These are phyloP conservation scores for Mucor saturninus DNA, from an alignment of 371 early-diverging fungal genomes.

Conservation along the genomic window DNA sequence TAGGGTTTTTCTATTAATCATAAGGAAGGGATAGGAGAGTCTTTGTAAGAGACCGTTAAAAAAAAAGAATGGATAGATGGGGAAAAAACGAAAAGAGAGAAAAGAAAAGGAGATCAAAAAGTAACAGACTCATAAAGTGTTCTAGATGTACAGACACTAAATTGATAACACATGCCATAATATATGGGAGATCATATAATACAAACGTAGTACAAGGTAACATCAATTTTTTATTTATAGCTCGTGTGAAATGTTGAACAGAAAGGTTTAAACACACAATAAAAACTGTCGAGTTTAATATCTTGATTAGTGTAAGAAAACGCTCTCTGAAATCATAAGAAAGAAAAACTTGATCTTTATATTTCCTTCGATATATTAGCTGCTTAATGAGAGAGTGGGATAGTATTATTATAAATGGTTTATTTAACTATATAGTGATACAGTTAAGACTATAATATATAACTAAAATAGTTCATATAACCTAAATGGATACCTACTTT, in stretches of 20 bases:
- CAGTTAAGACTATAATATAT: too few relatives aligned
- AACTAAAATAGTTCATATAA: too few relatives aligned
- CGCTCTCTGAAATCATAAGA: too few relatives aligned
- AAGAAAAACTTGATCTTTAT: too few relatives aligned
- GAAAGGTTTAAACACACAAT: too few relatives aligned
- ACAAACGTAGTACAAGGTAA: constrained; percentile 15
- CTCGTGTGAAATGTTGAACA: neutral
- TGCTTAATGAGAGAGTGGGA: too few relatives aligned
- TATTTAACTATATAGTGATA: too few relatives aligned
- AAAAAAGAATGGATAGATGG: constrained; percentile 1
- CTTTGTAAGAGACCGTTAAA: neutral
- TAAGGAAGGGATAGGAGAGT: constrained; percentile 7
- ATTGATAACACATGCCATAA: constrained; percentile 3
- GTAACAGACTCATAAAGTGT: neutral
- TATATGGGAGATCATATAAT: neutral
- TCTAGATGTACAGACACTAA: neutral
- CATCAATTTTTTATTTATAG: constrained; percentile 8
- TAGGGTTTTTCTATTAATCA: neutral
- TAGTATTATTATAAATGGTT: too few relatives aligned
- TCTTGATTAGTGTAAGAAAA: too few relatives aligned
- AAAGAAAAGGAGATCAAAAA: constrained; percentile 3
- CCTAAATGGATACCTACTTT: too few relatives aligned
- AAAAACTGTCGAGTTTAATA: too few relatives aligned
- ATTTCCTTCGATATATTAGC: too few relatives aligned
- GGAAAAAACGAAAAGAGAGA: neutral